Evolutionary conservation across 2,329 filamentous ascomycete genomes (phyloP).

Genomic region (Davidsoniella eucalypti): DNA sequence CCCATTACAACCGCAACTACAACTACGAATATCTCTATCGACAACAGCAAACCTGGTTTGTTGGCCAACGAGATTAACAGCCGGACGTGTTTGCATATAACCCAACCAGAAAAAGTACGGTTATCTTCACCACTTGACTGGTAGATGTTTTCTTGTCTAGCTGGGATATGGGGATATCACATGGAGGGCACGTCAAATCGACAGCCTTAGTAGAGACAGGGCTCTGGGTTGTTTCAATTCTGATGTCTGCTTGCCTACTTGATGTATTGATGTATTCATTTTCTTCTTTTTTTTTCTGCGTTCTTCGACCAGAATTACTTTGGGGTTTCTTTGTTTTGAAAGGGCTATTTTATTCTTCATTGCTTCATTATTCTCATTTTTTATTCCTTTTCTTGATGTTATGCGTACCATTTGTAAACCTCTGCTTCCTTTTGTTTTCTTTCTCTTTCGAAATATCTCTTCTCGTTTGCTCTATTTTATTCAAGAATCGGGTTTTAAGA

Average conservation of each 20-base stretch:
- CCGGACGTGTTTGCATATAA: background rate
- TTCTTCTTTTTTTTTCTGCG: no score
- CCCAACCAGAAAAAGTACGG: background rate
- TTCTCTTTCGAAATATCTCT: background rate
- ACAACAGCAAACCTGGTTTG: no score
- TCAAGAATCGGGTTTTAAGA: background rate
- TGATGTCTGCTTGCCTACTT: no score
- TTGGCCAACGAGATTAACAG: background rate
- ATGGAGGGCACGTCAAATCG: no score
- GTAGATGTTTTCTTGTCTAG: background rate
- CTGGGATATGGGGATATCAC: background rate
- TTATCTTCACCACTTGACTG: background rate
- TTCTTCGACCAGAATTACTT: no score
- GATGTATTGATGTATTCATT: no score
- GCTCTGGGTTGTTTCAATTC: no score
- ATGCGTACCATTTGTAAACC: background rate
- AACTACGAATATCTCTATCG: background rate
- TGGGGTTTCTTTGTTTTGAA: background rate
- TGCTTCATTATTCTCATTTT: background rate
- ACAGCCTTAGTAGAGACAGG: no score
- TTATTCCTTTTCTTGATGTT: background rate
- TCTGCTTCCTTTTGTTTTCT: background rate
- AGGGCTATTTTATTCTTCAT: background rate
- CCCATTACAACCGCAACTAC: background rate
- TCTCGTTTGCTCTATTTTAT: background rate